Evolutionary conservation across 2,329 filamentous ascomycete genomes (phyloP).

Genomic region (Colletotrichum spinosum): DNA sequence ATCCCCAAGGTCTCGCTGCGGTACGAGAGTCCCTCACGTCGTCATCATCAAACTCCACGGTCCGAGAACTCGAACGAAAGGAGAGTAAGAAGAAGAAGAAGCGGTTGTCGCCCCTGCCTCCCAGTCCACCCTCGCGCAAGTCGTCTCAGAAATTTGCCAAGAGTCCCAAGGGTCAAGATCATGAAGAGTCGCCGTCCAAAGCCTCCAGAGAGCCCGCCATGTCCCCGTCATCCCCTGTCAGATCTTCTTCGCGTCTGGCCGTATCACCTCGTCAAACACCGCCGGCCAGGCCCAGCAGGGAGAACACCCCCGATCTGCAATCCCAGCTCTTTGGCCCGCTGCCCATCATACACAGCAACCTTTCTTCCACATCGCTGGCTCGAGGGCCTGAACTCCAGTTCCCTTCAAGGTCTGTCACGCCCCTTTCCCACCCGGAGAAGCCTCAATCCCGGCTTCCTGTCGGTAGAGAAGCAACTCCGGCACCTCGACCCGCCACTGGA

Average conservation of each 20-base stretch:
- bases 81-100: conserved; percentile 57
- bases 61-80: conserved; percentile 62
- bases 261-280: conserved; percentile 52
- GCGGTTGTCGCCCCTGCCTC: conserved; percentile 60
- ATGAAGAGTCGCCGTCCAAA: conserved; percentile 54
- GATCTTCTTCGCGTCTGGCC: conserved; percentile 42
- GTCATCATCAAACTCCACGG: conserved; percentile 78
- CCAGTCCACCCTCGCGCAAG: conserved; percentile 72
- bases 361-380: conserved; percentile 60
- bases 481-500: conserved; percentile 40
- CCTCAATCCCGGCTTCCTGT: conserved; percentile 44
- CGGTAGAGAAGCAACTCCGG: conserved; percentile 50
- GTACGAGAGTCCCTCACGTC: conserved; percentile 78
- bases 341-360: conserved; percentile 72
- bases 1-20: conserved; percentile 70
- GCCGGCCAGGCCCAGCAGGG: conserved; percentile 74
- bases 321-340: conserved; percentile 63
- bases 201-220: conserved; percentile 44
- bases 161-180: conserved; percentile 46
- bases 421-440: conserved; percentile 47
- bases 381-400: conserved; percentile 54
- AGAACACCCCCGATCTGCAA: conserved; percentile 73
- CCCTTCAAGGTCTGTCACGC: conserved; percentile 49
- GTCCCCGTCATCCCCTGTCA: conserved; percentile 39
- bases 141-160: conserved; percentile 67